These are phyloP conservation scores for Wickerhamomyces rabaulensis DNA, from an alignment of 805 yeast species.

Conservation along the genomic window DNA sequence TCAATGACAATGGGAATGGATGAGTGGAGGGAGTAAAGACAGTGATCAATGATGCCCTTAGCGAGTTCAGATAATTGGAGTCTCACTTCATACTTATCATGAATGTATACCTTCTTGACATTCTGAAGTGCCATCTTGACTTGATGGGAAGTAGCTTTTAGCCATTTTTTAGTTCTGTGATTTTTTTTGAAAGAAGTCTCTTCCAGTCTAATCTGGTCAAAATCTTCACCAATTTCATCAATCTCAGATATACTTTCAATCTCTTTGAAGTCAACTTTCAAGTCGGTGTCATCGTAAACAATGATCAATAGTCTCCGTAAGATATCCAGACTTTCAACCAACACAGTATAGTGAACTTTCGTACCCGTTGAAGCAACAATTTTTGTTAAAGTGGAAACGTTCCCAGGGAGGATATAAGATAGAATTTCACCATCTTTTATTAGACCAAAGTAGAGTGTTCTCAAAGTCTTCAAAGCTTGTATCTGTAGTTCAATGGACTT, in stretches of 20 bases:
- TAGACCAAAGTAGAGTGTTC: constrained; percentile 28
- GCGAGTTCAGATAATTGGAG: constrained; percentile 27
- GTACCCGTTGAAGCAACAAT: constrained; percentile 27
- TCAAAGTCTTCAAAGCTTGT: constrained; percentile 29
- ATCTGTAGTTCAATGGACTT: constrained; percentile 27
- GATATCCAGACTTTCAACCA: constrained; percentile 26
- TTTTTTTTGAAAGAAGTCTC: constrained; percentile 17
- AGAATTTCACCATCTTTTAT: constrained; percentile 42
- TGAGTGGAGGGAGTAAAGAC: constrained; percentile 30
- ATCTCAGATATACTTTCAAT: constrained; percentile 15
- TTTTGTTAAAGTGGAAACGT: constrained; percentile 39
- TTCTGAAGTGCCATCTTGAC: constrained; percentile 37
- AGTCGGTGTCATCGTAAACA: constrained; percentile 39
- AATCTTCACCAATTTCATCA: constrained; percentile 7
- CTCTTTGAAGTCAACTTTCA: constrained; percentile 24
- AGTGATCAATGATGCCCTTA: constrained; percentile 25
- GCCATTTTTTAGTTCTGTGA: constrained; percentile 48
- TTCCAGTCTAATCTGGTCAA: constrained; percentile 14
- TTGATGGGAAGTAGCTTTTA: constrained; percentile 48
- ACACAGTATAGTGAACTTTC: constrained; percentile 33
- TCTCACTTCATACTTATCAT: constrained; percentile 30
- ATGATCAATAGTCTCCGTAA: constrained; percentile 25
- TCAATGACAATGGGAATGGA: constrained; percentile 34
- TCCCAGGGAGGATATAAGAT: constrained; percentile 48
- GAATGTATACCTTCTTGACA: constrained; percentile 19